Percentiles rank a stretch among this genome's conserved stretches.
Evolutionary conservation across 352 stramenopile genomes (phyloP).

Genomic region (Globisporangium megalacanthum): DNA sequence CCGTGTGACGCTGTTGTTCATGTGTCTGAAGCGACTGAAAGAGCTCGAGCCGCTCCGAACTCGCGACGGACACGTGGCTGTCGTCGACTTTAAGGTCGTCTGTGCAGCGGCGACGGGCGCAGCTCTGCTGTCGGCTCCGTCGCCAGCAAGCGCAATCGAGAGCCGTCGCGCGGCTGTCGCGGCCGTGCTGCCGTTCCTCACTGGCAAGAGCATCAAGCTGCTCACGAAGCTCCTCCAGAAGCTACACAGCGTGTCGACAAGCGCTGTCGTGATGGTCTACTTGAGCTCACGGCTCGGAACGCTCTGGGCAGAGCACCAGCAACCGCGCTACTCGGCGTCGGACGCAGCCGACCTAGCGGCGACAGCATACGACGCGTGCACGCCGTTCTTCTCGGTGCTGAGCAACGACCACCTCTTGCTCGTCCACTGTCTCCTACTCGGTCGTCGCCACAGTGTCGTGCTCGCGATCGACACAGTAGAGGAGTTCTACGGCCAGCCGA

Average conservation of each 20-base stretch:
- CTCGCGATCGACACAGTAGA: slow-evolving; percentile 14
- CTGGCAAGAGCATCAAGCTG: slow-evolving; percentile 54
- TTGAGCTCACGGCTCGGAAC: slow-evolving; percentile 36
- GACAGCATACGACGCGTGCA: slow-evolving; percentile 67
- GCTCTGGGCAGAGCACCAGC: slow-evolving; percentile 48
- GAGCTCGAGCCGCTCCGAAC: slow-evolving; percentile 20
- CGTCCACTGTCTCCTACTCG: slow-evolving; percentile 47
- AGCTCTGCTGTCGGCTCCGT: slow-evolving; percentile 19
- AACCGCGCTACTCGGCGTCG: background rate
- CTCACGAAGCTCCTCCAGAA: slow-evolving; percentile 74
- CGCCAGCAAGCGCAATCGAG: background rate
- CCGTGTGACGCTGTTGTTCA: slow-evolving; percentile 61
- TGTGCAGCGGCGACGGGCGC: slow-evolving; percentile 26
- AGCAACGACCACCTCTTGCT: slow-evolving; percentile 60
- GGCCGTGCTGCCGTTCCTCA: slow-evolving; percentile 47
- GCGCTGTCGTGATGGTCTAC: slow-evolving; percentile 64
- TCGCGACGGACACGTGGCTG: background rate
- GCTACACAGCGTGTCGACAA: slow-evolving; percentile 48
- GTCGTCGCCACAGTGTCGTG: slow-evolving; percentile 12
- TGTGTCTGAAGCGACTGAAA: slow-evolving; percentile 76
- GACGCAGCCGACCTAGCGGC: slow-evolving; percentile 32
- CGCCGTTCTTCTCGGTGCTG: slow-evolving; percentile 59
- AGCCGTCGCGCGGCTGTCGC: slow-evolving; percentile 29
- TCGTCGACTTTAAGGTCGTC: slow-evolving; percentile 55
- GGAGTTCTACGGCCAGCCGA: slow-evolving; percentile 51